Conservation (phyloP, 2,329 filamentous ascomycete species). For the Blastomyces emzantsi region DNA sequence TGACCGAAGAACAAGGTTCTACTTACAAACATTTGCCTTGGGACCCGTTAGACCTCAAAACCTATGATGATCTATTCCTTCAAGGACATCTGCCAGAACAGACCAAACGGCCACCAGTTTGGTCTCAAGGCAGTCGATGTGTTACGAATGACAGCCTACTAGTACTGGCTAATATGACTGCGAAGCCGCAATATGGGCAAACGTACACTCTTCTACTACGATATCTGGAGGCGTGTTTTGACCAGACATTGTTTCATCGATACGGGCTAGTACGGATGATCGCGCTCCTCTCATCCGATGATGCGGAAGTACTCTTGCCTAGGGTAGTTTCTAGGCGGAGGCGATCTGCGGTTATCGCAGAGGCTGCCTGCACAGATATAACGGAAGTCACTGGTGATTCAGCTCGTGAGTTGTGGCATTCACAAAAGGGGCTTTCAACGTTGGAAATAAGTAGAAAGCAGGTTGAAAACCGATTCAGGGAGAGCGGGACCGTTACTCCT, state of each 20-base stretch:
- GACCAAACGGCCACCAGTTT: slow-evolving; percentile 29
- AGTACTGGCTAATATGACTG: slow-evolving; percentile 58
- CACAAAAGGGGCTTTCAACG: slow-evolving; percentile 22
- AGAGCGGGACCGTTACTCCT: slow-evolving; percentile 25
- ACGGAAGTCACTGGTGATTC: slow-evolving; percentile 25
- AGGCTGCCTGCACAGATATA: slow-evolving; percentile 44
- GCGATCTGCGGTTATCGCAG: slow-evolving; percentile 49
- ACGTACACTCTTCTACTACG: slow-evolving; percentile 46
- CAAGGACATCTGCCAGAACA: slow-evolving; percentile 46
- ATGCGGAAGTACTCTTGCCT: slow-evolving; percentile 54
- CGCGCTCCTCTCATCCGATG: slow-evolving; percentile 57
- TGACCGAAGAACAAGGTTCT: slow-evolving; percentile 44
- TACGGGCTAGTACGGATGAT: slow-evolving; percentile 76
- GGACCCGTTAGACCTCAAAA: slow-evolving; percentile 52
- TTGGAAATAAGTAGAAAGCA: slow-evolving; percentile 20
- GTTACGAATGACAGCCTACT: slow-evolving; percentile 63
- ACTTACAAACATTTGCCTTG: slow-evolving; percentile 43
- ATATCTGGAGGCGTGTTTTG: slow-evolving; percentile 53
- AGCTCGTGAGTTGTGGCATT: slow-evolving; percentile 23
- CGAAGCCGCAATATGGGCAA: slow-evolving; percentile 50
- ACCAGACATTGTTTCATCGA: slow-evolving; percentile 55
- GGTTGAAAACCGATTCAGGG: slow-evolving; percentile 25
- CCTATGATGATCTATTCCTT: slow-evolving; percentile 35
- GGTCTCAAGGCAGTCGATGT: slow-evolving; percentile 32
- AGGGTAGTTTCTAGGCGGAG: slow-evolving; percentile 47